Evolutionary conservation across 192 early-diverging fungal species (phyloP).

Genomic region (Phlyctochytrium bullatum): DNA sequence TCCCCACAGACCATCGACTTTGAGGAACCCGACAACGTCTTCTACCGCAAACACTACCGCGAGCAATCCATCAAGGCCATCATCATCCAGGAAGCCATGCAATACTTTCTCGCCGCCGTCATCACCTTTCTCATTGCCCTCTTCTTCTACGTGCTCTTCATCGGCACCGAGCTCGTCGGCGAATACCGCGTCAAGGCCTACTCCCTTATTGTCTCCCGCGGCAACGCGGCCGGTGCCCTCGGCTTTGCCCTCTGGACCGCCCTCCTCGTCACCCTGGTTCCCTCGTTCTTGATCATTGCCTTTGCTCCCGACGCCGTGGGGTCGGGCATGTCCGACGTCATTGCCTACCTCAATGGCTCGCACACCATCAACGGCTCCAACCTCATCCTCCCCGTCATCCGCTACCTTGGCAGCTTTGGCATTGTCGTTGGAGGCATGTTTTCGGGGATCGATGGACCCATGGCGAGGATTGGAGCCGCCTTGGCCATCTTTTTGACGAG

Average conservation of each 20-base stretch:
- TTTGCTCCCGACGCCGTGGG: slow-evolving; percentile 28
- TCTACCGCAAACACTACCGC: slow-evolving; percentile 31
- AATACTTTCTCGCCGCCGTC: slow-evolving; percentile 27
- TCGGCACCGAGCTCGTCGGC: slow-evolving; percentile 30
- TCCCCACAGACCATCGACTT: slow-evolving; percentile 37
- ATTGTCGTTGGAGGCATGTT: slow-evolving; percentile 21
- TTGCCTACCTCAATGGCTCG: slow-evolving; percentile 36
- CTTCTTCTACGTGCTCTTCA: slow-evolving; percentile 23
- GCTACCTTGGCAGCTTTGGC: slow-evolving; percentile 25
- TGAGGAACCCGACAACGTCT: slow-evolving; percentile 36
- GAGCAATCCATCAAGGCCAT: slow-evolving; percentile 11
- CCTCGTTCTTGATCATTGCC: neutral
- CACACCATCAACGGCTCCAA: slow-evolving; percentile 17
- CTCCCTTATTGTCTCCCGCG: slow-evolving; percentile 13
- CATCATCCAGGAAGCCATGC: slow-evolving; percentile 17
- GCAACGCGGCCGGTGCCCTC: slow-evolving; percentile 12
- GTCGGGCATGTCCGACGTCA: slow-evolving; percentile 39
- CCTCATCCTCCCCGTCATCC: slow-evolving; percentile 3
- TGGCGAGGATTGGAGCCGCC: slow-evolving; percentile 33
- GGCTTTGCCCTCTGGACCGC: slow-evolving; percentile 29
- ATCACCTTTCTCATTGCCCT: slow-evolving; percentile 19
- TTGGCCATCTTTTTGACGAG: slow-evolving; percentile 22
- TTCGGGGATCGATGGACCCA: slow-evolving; percentile 36
- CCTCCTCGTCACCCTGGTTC: slow-evolving; percentile 8
- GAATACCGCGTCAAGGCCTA: slow-evolving; percentile 24